Evolutionary conservation across 2,329 filamentous ascomycete genomes (phyloP), one percentile per base, ranked within the genome.

Genomic region (Colletotrichum lupini): DNA sequence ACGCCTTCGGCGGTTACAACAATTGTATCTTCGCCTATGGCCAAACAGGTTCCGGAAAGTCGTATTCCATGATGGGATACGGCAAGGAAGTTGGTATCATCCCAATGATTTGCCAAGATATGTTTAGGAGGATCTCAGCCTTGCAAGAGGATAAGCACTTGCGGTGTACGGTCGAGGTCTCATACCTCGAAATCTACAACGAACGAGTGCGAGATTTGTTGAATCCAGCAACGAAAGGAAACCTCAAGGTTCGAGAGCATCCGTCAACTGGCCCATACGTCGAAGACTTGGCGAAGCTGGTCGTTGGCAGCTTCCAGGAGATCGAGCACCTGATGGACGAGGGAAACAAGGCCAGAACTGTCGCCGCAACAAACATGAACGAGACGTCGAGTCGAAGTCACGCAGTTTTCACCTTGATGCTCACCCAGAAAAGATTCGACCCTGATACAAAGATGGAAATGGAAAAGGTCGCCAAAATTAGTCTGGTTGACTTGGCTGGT

Each of bases 31-130:
- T 99, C 82, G 97, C 97, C 16, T 99, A 99, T 81, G 97, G 97
- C 22, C 97, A 99, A 86, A 99, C 97, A 2, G 97, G 97, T 77
- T 98, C 97, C 1, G 97, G 97, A 84, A 99, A 99, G 85, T 98
- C 95, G 19, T 99, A 99, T 83, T 98, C 95, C 37, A 99, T 99
- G 96, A 99, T 99, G 97, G 97, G 97, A 61, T 99, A 98, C 84
- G 97, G 97, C 67, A 93, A 96, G 79, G 96, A 99, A 80, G 90
- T 95, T 71, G 97, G 97, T 82, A 97, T 99, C 76, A 98, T 98
- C 75, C 97, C 97, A 58, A 94, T 92, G 79, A 99, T 99, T 85
- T 99, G 97, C 83, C 94, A 97, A 85, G 93, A 98, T 79, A 98
- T 99, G 95, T 99, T 99, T 82, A 91, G 93, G 80, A 90, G 96